Evolutionary conservation across 2,329 filamentous ascomycete genomes (phyloP).

Genomic region (Epichloe hybrida): DNA sequence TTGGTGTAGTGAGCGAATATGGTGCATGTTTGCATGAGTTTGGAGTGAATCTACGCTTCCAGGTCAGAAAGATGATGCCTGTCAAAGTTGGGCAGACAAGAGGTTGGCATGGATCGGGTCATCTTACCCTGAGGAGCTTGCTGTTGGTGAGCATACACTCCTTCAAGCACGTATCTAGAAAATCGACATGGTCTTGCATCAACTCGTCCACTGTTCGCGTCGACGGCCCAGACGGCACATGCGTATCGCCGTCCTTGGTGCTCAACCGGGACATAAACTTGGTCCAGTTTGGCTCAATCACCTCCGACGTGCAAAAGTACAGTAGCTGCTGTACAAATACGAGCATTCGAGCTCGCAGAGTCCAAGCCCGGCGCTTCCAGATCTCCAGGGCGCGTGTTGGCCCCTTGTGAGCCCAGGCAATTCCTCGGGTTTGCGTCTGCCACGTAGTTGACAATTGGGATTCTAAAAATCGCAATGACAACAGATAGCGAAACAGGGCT

Average conservation of each 20-base stretch:
- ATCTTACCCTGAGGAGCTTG: constrained; percentile 70
- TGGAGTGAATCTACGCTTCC: constrained; percentile 70
- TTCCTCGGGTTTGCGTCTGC: constrained; percentile 73
- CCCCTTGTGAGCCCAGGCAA: constrained; percentile 72
- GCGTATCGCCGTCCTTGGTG: constrained; percentile 34
- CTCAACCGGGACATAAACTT: constrained; percentile 80
- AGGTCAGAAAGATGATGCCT: constrained; percentile 5
- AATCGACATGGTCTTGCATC: constrained; percentile 98
- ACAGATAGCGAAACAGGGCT: constrained; percentile 83
- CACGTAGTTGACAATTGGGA: constrained; percentile 75
- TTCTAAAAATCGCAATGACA: constrained; percentile 82
- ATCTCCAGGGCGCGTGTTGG: constrained; percentile 62
- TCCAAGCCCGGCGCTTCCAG: constrained; percentile 91
- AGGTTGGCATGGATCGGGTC: background rate
- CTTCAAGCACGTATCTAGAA: constrained; percentile 92
- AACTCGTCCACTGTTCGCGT: constrained; percentile 79
- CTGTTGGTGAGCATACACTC: constrained; percentile 98
- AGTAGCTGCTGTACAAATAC: constrained; percentile 94
- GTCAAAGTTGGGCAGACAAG: background rate
- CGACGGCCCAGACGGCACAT: constrained; percentile 13
- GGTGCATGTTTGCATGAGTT: constrained; percentile 89
- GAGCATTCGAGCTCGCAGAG: constrained; percentile 81
- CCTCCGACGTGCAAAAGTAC: constrained; percentile 93
- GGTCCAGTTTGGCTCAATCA: constrained; percentile 96
- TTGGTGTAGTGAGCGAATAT: constrained; percentile 87